Evolutionary conservation across 2,329 filamentous ascomycete species (phyloP), one percentile per base, ranked within the genome.

Genomic region (Fusarium agapanthi): DNA sequence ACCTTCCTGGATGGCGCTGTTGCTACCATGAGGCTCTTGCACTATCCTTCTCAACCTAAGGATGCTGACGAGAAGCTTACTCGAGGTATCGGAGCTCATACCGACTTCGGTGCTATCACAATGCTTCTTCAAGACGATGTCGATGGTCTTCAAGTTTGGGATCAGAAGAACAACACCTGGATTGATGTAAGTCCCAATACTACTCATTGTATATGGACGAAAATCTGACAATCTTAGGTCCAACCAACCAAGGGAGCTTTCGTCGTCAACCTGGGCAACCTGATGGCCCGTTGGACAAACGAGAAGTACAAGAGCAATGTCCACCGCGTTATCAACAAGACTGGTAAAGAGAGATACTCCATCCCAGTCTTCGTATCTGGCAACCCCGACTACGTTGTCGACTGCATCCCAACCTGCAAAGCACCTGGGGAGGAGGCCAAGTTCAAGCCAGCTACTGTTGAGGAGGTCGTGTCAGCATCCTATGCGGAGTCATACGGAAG

Each of bases 311-410:
- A 84, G 75, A 87, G 84, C 73, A 88, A 84, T 54, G 77, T 87
- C 8, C 88, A 90, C 75, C 81, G 87, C 13, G 88, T 90, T 32
- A 85, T 89, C 70, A 89, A 89, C 79, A 81, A 82, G 47, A 84
- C 83, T 6, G 81, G 81, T 4, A 80, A 79, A 15, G 85, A 88
- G 74, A 82, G 88, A 41, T 90, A 88, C 75, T 88, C 85, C 12
- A 81, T 89, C n/a, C 86, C 87, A 1, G 85, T 89, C 57, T 89
- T 89, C 77, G 85, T 88, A 61, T 85, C 86, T 61, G 87, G 87
- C 9, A 88, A 88, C 15, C 60, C 60, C 14, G 60, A 62, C 6
- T 62, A 60, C 5, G 30, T 62, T 24, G 55, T 62, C 2, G 54
- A 60, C n/a, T 62, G 60, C 4, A 41, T 62, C 7, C 54, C 54